Evolutionary conservation across 805 yeast genomes (phyloP).

Genomic region (Metschnikowia kunwiensis): DNA sequence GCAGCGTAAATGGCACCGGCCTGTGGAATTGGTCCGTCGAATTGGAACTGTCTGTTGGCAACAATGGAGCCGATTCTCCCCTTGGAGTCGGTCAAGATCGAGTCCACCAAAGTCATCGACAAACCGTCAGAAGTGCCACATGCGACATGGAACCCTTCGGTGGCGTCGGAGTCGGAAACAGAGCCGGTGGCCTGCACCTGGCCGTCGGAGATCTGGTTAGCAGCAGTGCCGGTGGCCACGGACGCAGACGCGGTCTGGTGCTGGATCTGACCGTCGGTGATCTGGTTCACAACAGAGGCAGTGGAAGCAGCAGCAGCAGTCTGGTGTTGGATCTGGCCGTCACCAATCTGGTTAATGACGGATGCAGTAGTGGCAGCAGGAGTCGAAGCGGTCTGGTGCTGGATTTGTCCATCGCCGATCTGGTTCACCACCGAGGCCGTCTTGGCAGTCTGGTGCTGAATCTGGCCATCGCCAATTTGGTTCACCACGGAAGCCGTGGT

Average conservation of each 20-base stretch:
- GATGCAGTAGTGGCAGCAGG: constrained; percentile 21
- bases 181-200: constrained; percentile 27
- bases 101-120: constrained; percentile 49
- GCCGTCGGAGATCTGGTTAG: constrained; percentile 29
- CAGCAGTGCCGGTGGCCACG: constrained; percentile 10
- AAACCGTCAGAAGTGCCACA: constrained; percentile 37
- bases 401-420: constrained; percentile 19
- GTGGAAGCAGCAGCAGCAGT: no score
- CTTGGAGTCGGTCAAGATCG: constrained; percentile 52
- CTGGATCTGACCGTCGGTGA: constrained; percentile 33
- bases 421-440: constrained; percentile 24
- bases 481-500: constrained; percentile 35
- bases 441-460: constrained; percentile 37
- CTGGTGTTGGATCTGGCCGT: constrained; percentile 48
- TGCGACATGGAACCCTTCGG: constrained; percentile 17
- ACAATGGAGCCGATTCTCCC: constrained; percentile 79
- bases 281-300: constrained; percentile 19
- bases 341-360: constrained; percentile 45
- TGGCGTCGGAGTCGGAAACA: constrained; percentile 28
- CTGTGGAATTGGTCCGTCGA: constrained; percentile 81
- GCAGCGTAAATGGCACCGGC: constrained; percentile 37
- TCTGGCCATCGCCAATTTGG: constrained; percentile 47
- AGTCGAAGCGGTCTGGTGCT: constrained; percentile 20
- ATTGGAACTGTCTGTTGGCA: constrained; percentile 78
- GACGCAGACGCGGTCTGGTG: constrained; percentile 15